phyloP scores from a whole-genome alignment of 2,329 filamentous ascomycete genomes.

The Aspergillus luchuensis region DNA sequence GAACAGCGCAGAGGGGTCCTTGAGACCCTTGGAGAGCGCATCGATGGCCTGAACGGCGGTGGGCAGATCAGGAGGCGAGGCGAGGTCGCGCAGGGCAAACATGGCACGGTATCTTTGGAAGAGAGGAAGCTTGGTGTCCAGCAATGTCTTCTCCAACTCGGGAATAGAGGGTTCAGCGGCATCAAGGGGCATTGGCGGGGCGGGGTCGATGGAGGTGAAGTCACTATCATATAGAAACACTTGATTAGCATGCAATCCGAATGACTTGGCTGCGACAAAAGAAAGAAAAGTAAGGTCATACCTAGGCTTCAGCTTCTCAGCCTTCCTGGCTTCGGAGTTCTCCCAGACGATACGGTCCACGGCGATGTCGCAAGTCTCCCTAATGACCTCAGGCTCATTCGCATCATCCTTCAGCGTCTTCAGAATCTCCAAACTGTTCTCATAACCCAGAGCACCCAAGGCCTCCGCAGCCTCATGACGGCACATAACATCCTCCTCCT shows the following conservation, averaged over 20 bases:
- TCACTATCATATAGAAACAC: slow-evolving; percentile 62
- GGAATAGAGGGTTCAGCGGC: slow-evolving; percentile 64
- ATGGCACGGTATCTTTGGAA: slow-evolving; percentile 96
- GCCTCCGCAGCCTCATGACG: slow-evolving; percentile 96
- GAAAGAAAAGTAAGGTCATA: slow-evolving; percentile 42
- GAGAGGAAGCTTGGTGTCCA: slow-evolving; percentile 76
- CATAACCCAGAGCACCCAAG: slow-evolving; percentile 80
- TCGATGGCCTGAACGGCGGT: slow-evolving; percentile 86
- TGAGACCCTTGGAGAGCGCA: slow-evolving; percentile 81
- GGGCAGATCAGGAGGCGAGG: slow-evolving; percentile 86
- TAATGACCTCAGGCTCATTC: slow-evolving; percentile 77
- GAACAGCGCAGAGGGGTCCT: slow-evolving; percentile 87
- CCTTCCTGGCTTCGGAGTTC: slow-evolving; percentile 69
- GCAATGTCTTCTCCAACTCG: slow-evolving; percentile 72
- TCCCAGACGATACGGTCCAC: slow-evolving; percentile 95
- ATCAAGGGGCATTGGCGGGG: slow-evolving; percentile 79
- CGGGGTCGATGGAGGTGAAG: slow-evolving; percentile 93
- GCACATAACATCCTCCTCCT: slow-evolving; percentile 89
- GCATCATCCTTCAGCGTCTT: slow-evolving; percentile 71
- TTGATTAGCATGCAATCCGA: slow-evolving; percentile 17
- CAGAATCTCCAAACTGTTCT: slow-evolving; percentile 72
- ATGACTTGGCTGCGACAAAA: slow-evolving; percentile 10
- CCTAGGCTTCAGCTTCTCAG: slow-evolving; percentile 81
- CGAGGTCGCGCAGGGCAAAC: slow-evolving; percentile 94
- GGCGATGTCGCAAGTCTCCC: slow-evolving; percentile 95